These are phyloP conservation scores for Mycosphaerella sp. DNA, from an alignment of 2,329 filamentous ascomycete genomes.

Conservation along the genomic window DNA sequence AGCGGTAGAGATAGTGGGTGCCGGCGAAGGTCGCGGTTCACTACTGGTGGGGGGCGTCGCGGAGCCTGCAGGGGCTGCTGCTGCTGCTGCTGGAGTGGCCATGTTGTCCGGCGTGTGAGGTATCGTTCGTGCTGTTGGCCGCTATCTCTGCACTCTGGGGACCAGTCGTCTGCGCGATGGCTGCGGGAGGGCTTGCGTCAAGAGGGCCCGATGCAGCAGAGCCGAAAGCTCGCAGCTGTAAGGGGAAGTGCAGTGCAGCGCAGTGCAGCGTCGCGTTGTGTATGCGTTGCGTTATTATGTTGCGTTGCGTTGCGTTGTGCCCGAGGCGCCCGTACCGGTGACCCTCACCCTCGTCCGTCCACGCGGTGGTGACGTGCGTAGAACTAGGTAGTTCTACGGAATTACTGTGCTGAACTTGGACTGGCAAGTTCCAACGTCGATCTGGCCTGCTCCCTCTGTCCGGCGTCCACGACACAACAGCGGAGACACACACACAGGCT, in stretches of 20 bases:
- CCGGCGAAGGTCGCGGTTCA: constrained; percentile 30
- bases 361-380: too few relatives aligned
- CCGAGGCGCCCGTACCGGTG: too few relatives aligned
- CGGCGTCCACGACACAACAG: too few relatives aligned
- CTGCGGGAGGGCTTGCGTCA: background rate
- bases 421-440: too few relatives aligned
- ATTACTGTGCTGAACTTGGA: too few relatives aligned
- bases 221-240: background rate
- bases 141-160: background rate
- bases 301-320: too few relatives aligned
- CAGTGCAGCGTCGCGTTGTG: too few relatives aligned
- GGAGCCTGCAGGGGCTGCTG: background rate
- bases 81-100: background rate
- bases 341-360: too few relatives aligned
- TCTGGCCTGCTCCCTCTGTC: too few relatives aligned
- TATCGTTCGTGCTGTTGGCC: background rate
- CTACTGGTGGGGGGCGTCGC: constrained; percentile 13
- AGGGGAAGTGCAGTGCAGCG: background rate
- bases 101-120: constrained; percentile 9
- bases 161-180: background rate
- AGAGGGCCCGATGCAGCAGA: background rate
- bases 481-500: too few relatives aligned
- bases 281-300: too few relatives aligned
- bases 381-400: too few relatives aligned
- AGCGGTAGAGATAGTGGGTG: constrained; percentile 34